Base-by-base conservation (phyloP, 495 filamentous ascomycete genomes). In the Daldinia grandis region DNA sequence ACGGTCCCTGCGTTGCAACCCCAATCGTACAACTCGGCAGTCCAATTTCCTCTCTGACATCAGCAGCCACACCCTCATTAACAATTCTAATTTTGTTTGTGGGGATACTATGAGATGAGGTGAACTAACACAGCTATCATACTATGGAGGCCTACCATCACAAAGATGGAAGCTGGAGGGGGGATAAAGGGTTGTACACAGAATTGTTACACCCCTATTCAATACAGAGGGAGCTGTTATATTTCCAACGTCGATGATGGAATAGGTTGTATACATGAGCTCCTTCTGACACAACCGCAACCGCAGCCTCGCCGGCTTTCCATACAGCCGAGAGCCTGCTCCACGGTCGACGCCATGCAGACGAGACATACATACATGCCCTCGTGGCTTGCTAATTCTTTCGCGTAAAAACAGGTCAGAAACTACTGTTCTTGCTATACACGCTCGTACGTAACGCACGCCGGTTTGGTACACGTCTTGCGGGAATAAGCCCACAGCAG, bases 31-130 rank as follows among this genome's bases (percentile, higher is more conserved):
- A 31, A 19, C 42, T 62, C 70, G 70, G 70, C 58, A 73, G 65
- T 73, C 70, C 61, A 58, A 69, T 57, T 65, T 64, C 62, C 65
- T 62, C 65, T 69, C 65, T 73, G 55, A 73, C 61, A 73, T 73
- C 61, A 73, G 65, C 70, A 49, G 40, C 61, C 42, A 54, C 65
- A 73, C 64, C 64, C 55, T 65, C 62, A 47, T 27, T 35, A 58
- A 44, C 62, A 33, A 54, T 53, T 53, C 49, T 10, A 53, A 30
- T 15, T 53, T 53, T 25, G 49, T 17, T 21, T 28, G 30, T 56
- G 53, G 53, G 30, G 53, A 53, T 56, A 3, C 53, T 35, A 56
- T 56, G 21, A 33, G n/a, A 27, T 15, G n/a, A 47, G 19, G 5
- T 3, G 25, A 30, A n/a, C 49, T 30, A 53, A 9, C 9, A 47